Percentiles rank a stretch among this genome's conserved stretches.
Conservation (phyloP, 805 yeast species). For the Dipodascopsis tothii region DNA sequence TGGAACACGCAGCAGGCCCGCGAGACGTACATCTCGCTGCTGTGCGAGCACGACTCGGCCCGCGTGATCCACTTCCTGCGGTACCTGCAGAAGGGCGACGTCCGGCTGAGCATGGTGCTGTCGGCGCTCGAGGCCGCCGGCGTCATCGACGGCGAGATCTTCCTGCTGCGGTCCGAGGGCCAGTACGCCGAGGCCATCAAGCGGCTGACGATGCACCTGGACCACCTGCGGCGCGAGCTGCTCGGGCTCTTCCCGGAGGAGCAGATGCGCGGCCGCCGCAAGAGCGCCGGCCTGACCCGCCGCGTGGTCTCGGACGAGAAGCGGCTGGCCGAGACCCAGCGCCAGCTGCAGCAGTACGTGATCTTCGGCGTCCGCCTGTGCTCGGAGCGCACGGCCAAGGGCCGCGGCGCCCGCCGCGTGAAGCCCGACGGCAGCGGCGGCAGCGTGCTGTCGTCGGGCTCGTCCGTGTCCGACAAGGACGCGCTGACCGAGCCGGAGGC, state of each 20-base stretch:
- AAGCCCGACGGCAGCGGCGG: neutral
- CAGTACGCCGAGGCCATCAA: conserved; percentile 20
- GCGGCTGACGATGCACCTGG: conserved; percentile 13
- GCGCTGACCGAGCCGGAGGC: conserved; percentile 14
- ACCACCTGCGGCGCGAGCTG: conserved; percentile 5
- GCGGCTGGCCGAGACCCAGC: conserved; percentile 14
- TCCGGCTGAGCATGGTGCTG: conserved; percentile 17
- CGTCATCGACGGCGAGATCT: conserved; percentile 22
- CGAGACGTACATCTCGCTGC: conserved; percentile 20
- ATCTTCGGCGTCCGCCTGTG: conserved; percentile 19
- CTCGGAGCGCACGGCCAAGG: conserved; percentile 15
- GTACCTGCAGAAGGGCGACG: conserved; percentile 19
- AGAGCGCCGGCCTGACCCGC: conserved; percentile 5
- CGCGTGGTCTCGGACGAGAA: conserved; percentile 21
- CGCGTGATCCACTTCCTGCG: conserved; percentile 18
- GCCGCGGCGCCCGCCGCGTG: neutral
- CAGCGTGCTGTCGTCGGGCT: neutral
- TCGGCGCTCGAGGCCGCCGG: conserved; percentile 20
- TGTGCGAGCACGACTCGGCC: conserved; percentile 19
- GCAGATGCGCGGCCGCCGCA: conserved; percentile 12
- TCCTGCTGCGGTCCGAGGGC: conserved; percentile 19
- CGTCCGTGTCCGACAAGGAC: neutral
- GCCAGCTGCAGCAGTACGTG: conserved; percentile 18
- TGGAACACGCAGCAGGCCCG: conserved; percentile 24
- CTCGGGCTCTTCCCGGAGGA: conserved; percentile 16